A percentile compares a stretch with the other conserved stretches of the same genome.
phyloP scores from a whole-genome alignment of 2,329 filamentous ascomycete genomes.

The Capronia epimyces region DNA sequence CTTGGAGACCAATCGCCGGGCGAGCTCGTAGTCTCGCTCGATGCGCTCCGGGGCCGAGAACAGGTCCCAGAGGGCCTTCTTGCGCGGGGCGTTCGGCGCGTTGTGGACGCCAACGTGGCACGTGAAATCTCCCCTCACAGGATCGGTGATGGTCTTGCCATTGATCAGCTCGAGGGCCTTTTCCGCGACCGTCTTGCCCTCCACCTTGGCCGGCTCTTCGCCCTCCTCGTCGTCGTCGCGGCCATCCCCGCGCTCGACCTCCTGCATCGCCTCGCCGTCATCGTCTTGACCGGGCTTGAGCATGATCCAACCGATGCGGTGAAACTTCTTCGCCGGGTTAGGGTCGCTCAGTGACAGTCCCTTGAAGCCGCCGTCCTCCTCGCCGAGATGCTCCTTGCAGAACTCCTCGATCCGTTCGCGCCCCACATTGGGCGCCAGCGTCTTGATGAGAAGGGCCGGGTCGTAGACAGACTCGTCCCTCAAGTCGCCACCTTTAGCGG shows the following conservation, averaged over 20 bases:
- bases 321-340: slow-evolving; percentile 93
- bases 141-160: slow-evolving; percentile 93
- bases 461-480: slow-evolving; percentile 83
- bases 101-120: slow-evolving; percentile 96
- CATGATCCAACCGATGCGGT: slow-evolving; percentile 98
- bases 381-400: slow-evolving; percentile 88
- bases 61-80: slow-evolving; percentile 94
- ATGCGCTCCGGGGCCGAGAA: slow-evolving; percentile 93
- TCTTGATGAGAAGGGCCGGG: slow-evolving; percentile 94
- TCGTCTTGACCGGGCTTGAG: slow-evolving; percentile 72
- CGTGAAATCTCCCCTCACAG: slow-evolving; percentile 88
- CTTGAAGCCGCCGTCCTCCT: slow-evolving; percentile 85
- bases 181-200: slow-evolving; percentile 57
- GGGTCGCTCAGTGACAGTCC: slow-evolving; percentile 95
- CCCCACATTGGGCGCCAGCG: slow-evolving; percentile 91
- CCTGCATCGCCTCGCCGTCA: slow-evolving; percentile 43
- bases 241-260: slow-evolving; percentile 64
- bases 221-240: slow-evolving; percentile 65
- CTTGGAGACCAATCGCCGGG: slow-evolving; percentile 73
- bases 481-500: slow-evolving; percentile 75
- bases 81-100: slow-evolving; percentile 75
- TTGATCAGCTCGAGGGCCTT: slow-evolving; percentile 92
- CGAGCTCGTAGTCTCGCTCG: slow-evolving; percentile 79
- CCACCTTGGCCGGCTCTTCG: slow-evolving; percentile 42
- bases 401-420: slow-evolving; percentile 89